Percentiles rank a stretch among this genome's conserved stretches.
Evolutionary conservation across 768 basidiomycete species (phyloP).

Genomic region (Phaeolepiota aurea): DNA sequence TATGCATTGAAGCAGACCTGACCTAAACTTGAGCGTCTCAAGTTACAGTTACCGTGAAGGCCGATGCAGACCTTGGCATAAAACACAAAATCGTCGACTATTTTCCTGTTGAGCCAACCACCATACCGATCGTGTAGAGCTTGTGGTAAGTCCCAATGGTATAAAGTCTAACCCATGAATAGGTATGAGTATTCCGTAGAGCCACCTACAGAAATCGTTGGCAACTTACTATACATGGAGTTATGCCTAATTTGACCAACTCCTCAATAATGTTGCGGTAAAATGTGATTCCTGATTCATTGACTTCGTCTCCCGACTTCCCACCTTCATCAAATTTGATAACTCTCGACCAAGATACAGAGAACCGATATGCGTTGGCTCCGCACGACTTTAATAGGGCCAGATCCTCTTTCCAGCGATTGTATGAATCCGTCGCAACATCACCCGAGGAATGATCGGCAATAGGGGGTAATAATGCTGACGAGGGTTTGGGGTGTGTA

Average conservation of each 20-base stretch:
- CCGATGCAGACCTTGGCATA: constrained; percentile 39
- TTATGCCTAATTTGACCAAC: constrained; percentile 49
- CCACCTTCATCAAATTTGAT: constrained; percentile 20
- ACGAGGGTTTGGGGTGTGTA: constrained; percentile 31
- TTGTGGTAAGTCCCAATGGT: constrained; percentile 77
- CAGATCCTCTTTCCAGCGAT: constrained; percentile 57
- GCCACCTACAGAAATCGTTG: not conserved
- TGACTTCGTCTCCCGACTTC: constrained; percentile 56
- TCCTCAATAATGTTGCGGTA: constrained; percentile 64
- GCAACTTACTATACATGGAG: constrained; percentile 47
- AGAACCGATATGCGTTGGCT: constrained; percentile 68
- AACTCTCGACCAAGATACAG: constrained; percentile 65
- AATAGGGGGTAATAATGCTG: constrained; percentile 37
- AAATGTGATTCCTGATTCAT: constrained; percentile 55
- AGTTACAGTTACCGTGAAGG: no score
- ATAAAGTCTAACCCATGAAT: constrained; percentile 62
- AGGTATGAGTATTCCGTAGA: not conserved
- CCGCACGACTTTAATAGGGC: constrained; percentile 54
- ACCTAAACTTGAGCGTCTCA: no score
- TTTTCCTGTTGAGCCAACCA: constrained; percentile 65
- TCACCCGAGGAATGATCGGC: constrained; percentile 58
- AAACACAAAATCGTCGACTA: constrained; percentile 52
- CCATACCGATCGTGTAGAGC: constrained; percentile 64
- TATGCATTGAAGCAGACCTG: constrained; percentile 62
- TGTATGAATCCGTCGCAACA: constrained; percentile 61